Conservation (phyloP, 2,329 filamentous ascomycete genomes). For the Aspergillus sclerotialis region DNA sequence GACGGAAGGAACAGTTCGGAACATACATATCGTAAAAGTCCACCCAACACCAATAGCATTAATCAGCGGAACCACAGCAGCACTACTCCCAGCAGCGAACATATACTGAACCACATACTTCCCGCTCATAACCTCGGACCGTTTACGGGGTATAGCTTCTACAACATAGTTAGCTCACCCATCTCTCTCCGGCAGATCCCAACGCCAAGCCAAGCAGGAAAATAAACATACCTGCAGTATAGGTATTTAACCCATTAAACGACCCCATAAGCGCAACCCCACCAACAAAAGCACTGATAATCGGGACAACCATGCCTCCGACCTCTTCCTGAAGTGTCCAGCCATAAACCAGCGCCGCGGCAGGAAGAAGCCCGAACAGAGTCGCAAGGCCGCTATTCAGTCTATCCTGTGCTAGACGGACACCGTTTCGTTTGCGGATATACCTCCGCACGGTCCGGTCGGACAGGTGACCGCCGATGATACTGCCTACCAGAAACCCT, state of each 20-base stretch:
- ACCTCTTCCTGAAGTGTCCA: constrained; percentile 53
- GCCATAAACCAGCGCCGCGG: constrained; percentile 60
- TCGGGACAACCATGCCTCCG: constrained; percentile 52
- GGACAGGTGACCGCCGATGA: constrained; percentile 62
- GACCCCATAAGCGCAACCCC: constrained; percentile 66
- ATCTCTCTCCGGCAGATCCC: constrained; percentile 60
- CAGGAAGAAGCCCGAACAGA: constrained; percentile 52
- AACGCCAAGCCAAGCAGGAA: neutral
- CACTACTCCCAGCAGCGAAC: constrained; percentile 63
- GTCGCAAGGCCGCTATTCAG: constrained; percentile 54
- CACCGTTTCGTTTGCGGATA: constrained; percentile 51
- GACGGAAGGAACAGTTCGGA: constrained; percentile 32
- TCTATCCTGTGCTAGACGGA: constrained; percentile 61
- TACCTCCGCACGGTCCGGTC: constrained; percentile 60
- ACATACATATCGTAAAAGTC: constrained; percentile 64
- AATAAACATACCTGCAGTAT: constrained; percentile 34
- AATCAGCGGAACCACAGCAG: constrained; percentile 64
- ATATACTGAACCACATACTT: constrained; percentile 75
- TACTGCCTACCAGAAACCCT: constrained; percentile 62
- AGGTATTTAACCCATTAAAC: constrained; percentile 69
- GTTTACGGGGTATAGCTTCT: constrained; percentile 40
- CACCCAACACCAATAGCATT: constrained; percentile 69
- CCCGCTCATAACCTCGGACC: constrained; percentile 69
- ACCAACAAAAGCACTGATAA: constrained; percentile 66
- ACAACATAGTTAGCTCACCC: neutral